A percentile compares a stretch with the other conserved stretches of the same genome.
These are phyloP conservation scores for Tricholoma bakamatsutake DNA, from an alignment of 768 basidiomycete species.

Conservation along the genomic window DNA sequence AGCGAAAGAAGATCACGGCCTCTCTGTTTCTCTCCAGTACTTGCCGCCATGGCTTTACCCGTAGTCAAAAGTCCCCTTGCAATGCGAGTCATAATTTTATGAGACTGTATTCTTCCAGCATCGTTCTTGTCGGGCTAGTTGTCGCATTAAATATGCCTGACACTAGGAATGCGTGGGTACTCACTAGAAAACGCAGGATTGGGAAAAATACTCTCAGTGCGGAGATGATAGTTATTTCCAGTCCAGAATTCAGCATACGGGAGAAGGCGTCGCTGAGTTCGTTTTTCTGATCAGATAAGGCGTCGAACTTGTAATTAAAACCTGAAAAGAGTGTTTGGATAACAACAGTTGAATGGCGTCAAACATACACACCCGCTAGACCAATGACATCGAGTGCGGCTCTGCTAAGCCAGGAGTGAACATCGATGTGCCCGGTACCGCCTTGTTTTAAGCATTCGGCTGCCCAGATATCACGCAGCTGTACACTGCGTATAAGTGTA, in stretches of 20 bases:
- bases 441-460: slow-evolving; percentile 24
- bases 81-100: no score
- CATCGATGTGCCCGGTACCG: slow-evolving; percentile 39
- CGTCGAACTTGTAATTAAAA: slow-evolving; percentile 24
- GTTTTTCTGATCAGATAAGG: slow-evolving; percentile 25
- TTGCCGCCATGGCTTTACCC: no score
- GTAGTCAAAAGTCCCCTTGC: no score
- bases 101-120: no score
- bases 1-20: no score
- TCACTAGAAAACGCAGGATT: slow-evolving; percentile 24
- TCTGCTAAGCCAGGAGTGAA: slow-evolving; percentile 57
- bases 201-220: slow-evolving; percentile 27
- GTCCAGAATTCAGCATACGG: slow-evolving; percentile 34
- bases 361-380: slow-evolving; percentile 47
- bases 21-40: no score
- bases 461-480: slow-evolving; percentile 46
- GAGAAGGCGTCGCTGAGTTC: slow-evolving; percentile 43
- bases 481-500: not conserved
- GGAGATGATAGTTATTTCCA: slow-evolving; percentile 21
- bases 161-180: slow-evolving; percentile 1
- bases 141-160: not conserved
- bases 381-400: slow-evolving; percentile 77
- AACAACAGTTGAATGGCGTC: slow-evolving; percentile 17
- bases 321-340: slow-evolving; percentile 12
- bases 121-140: slow-evolving; percentile 13